phyloP scores from a whole-genome alignment of 306 rosid genomes.

The Vigna hirtella region DNA sequence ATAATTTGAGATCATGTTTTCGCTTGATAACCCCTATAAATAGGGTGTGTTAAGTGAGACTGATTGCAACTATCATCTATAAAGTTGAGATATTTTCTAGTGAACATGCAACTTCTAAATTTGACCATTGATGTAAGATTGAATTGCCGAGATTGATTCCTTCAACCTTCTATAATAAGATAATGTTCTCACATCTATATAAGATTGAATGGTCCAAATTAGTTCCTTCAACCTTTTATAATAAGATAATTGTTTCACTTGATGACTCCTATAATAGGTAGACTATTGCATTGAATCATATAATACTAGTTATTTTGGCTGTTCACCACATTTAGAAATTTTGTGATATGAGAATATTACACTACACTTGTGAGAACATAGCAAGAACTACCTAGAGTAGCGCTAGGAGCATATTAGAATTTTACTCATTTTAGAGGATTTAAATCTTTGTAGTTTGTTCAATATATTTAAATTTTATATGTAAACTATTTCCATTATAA shows the following conservation, averaged over 20 bases:
- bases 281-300: not conserved
- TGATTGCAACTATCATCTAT: conserved; percentile 10
- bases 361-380: not conserved
- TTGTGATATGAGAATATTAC: conserved; percentile 5
- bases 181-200: conserved; percentile 22
- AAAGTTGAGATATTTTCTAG: not conserved
- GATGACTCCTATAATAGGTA: not conserved
- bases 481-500: not conserved
- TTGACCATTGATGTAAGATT: conserved; percentile 20
- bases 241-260: not conserved
- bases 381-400: not conserved
- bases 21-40: not conserved
- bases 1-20: not conserved
- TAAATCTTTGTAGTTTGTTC: not conserved
- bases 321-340: not conserved
- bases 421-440: not conserved
- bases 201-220: not conserved
- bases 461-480: not conserved
- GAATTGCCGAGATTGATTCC: not conserved
- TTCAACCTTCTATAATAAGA: not conserved
- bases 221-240: not conserved
- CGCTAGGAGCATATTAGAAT: not conserved
- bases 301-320: not conserved
- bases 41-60: not conserved
- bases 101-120: conserved; percentile 15